A percentile compares a stretch with the other conserved stretches of the same genome.
Evolutionary conservation across 176 grass and related monocot genomes (phyloP).

Genomic region (Puya raimondii): DNA sequence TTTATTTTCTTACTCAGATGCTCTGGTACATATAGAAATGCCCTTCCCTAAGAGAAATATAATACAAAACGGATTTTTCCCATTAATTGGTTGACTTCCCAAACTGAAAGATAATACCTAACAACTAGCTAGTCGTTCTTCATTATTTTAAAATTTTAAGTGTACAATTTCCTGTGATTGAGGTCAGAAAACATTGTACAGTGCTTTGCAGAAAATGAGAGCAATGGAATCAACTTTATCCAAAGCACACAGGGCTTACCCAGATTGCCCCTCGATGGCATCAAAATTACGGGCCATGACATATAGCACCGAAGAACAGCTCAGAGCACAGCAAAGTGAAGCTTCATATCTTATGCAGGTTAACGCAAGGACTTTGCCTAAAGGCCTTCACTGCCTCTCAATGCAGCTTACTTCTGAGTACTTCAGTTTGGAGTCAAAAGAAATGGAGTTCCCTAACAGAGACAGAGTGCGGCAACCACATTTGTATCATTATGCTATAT

Average conservation of each 20-base stretch:
- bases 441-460: slow-evolving; percentile 31
- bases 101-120: too few relatives aligned
- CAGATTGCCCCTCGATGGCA: slow-evolving; percentile 57
- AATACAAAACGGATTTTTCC: too few relatives aligned
- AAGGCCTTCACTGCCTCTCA: slow-evolving; percentile 80
- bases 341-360: slow-evolving; percentile 66
- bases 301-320: slow-evolving; percentile 62
- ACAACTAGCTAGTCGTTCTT: too few relatives aligned
- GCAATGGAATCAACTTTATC: slow-evolving; percentile 58
- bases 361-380: slow-evolving; percentile 55
- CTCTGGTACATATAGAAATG: too few relatives aligned
- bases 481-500: slow-evolving; percentile 78
- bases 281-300: slow-evolving; percentile 67
- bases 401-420: slow-evolving; percentile 72
- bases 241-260: slow-evolving; percentile 47
- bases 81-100: too few relatives aligned
- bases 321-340: slow-evolving; percentile 60
- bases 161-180: slow-evolving; percentile 17
- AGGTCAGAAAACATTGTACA: slow-evolving; percentile 30
- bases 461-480: slow-evolving; percentile 18
- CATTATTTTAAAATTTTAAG: too few relatives aligned
- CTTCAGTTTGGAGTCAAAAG: slow-evolving; percentile 40
- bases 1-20: too few relatives aligned
- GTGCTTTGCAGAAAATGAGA: slow-evolving; percentile 72
- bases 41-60: too few relatives aligned